Evolutionary conservation across 176 grass and related monocot species (phyloP).

Genomic region (Leersia perrieri): DNA sequence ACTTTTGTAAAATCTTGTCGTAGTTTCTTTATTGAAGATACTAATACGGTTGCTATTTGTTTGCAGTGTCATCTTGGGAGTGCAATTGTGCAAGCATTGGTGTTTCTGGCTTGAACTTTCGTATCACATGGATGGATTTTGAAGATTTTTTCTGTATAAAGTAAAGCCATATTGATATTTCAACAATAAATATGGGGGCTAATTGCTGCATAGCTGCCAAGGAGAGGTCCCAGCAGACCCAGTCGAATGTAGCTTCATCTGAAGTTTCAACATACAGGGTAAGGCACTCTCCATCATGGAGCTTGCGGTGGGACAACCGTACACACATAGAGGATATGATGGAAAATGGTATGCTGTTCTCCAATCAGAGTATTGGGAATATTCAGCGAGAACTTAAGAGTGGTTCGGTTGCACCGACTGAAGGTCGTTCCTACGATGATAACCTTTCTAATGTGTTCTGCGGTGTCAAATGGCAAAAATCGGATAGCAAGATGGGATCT

Average conservation of each 20-base stretch:
- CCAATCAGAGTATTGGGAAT: slow-evolving; percentile 33
- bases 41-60: slow-evolving; percentile 4
- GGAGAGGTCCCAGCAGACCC: slow-evolving; percentile 44
- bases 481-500: slow-evolving; percentile 39
- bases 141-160: slow-evolving; percentile 19
- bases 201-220: slow-evolving; percentile 64
- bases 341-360: slow-evolving; percentile 28
- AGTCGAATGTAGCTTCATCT: slow-evolving; percentile 26
- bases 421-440: slow-evolving; percentile 17
- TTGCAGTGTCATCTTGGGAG: slow-evolving; percentile 18
- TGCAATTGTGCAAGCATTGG: slow-evolving; percentile 6
- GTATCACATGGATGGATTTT: slow-evolving; percentile 14
- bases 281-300: slow-evolving; percentile 69
- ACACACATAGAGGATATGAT: slow-evolving; percentile 68
- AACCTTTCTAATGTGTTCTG: slow-evolving; percentile 10
- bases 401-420: slow-evolving; percentile 28
- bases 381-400: slow-evolving; percentile 41
- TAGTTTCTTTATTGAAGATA: slow-evolving; percentile 12
- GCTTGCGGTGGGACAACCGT: slow-evolving; percentile 66
- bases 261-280: slow-evolving; percentile 45
- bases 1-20: background rate
- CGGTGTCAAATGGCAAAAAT: slow-evolving; percentile 33
- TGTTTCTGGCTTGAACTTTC: background rate
- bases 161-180: slow-evolving; percentile 13
- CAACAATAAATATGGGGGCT: slow-evolving; percentile 44